Percentiles rank a stretch among this genome's conserved stretches.
phyloP scores from a whole-genome alignment of 176 grass and related monocot genomes.

The Tuctoria greenei region DNA sequence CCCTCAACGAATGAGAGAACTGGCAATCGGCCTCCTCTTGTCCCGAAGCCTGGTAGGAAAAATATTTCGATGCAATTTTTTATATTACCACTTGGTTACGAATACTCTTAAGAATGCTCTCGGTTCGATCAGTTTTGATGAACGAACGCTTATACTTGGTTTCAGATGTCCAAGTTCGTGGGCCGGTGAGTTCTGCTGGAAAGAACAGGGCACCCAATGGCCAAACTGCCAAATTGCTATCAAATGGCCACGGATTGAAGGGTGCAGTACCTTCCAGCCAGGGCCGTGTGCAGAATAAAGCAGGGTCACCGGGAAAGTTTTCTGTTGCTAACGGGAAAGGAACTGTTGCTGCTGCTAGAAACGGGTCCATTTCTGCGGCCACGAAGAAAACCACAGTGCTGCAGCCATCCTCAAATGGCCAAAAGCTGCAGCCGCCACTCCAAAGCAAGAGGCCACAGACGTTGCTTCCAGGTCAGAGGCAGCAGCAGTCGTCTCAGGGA shows the following conservation, averaged over 20 bases:
- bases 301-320: background rate
- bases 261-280: slow-evolving; percentile 5
- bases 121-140: background rate
- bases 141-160: background rate
- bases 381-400: slow-evolving; percentile 2
- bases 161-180: slow-evolving; percentile 27
- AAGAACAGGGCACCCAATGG: slow-evolving; percentile 6
- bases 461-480: background rate
- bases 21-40: background rate
- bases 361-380: background rate
- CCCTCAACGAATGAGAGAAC: slow-evolving; percentile 22
- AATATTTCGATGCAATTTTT: background rate
- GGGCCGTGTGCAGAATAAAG: slow-evolving; percentile 8
- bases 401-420: slow-evolving; percentile 18
- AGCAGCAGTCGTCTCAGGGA: background rate
- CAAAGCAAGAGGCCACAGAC: slow-evolving; percentile 27
- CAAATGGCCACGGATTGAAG: slow-evolving; percentile 34
- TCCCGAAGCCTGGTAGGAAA: background rate
- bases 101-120: background rate
- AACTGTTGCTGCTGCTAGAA: slow-evolving; percentile 18
- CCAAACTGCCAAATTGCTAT: slow-evolving; percentile 18
- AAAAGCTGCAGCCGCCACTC: background rate
- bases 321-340: slow-evolving; percentile 13
- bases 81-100: background rate
- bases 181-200: background rate